Base-by-base conservation (phyloP, 2,329 filamentous ascomycete genomes). In the Alternaria gaisen region DNA sequence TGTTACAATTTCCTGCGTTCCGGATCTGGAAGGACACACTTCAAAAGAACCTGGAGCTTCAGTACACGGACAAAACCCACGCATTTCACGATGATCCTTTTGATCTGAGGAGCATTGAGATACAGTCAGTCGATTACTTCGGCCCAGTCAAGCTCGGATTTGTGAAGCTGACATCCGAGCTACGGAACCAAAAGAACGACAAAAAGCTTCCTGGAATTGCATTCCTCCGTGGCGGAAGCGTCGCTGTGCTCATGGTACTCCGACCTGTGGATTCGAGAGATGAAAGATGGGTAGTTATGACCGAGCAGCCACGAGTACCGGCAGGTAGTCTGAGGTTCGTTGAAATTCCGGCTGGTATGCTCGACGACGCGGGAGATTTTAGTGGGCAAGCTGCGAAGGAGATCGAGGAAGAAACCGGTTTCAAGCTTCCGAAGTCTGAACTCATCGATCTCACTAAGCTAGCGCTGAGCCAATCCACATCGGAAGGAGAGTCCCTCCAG, bases 341-440 rank as follows among this genome's bases (percentile, higher is more conserved):
- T 11, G 85, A 87, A 69, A 81, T 87, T 11, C 85, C 85, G 0
- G 84, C 85, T 0, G 85, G 85, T 11, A 86, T 87, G 84, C 76
- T 87, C 3, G 85, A 87, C 61, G 28, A 52, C 10, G 32, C 38
- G 1, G 83, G 85, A 61, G 83, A 84, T 6, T 28, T 57, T 8
- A 20, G 1, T 9, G 47, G 47, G n/a, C 20, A 36, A 38, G 47
- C 47, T 5, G 40, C 30, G 5, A 20, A 57, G 6, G 40, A 87
- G 65, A 84, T 87, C 32, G 66, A 83, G 43, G 85, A 87, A 67
- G 85, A 87, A 67, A 86, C 83, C 0, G 84, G 84, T 0, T 70
- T 87, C n/a, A 74, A 75, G 20, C 81, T 87, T 47, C 72, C 79
- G 16, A 74, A 80, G 48, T 70, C 77, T 8, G 83, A 86, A 48